Evolutionary conservation across 192 early-diverging fungal genomes (phyloP).

Genomic region (Coemansia aciculifera): DNA sequence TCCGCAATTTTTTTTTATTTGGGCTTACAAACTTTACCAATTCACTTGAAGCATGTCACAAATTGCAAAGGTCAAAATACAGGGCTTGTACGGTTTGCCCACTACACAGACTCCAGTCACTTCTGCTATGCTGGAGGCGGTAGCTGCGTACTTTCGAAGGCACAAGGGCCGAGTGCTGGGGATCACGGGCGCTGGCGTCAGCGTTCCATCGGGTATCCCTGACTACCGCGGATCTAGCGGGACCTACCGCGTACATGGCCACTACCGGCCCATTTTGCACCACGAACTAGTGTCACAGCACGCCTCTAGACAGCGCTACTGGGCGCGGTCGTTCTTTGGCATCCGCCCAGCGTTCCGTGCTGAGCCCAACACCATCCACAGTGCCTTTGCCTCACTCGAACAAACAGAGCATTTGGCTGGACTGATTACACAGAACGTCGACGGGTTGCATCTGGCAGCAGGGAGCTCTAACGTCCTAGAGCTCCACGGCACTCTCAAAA

Average conservation of each 20-base stretch:
- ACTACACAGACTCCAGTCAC: conserved; percentile 32
- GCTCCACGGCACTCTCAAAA: conserved; percentile 79
- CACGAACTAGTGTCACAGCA: conserved; percentile 66
- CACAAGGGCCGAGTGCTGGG: conserved; percentile 39
- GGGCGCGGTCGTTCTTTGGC: conserved; percentile 87
- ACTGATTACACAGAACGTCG: conserved; percentile 93
- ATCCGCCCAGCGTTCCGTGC: conserved; percentile 69
- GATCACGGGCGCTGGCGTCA: conserved; percentile 57
- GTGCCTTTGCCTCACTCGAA: conserved; percentile 59
- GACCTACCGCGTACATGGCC: conserved; percentile 68
- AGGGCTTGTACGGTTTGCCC: conserved; percentile 44
- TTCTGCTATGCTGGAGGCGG: conserved; percentile 13
- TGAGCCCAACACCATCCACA: conserved; percentile 74
- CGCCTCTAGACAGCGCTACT: conserved; percentile 77
- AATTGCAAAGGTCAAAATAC: conserved; percentile 35
- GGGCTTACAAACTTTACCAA: background rate
- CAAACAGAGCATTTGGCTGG: conserved; percentile 47
- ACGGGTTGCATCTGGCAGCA: conserved; percentile 70
- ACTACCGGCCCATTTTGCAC: conserved; percentile 83
- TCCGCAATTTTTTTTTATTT: background rate
- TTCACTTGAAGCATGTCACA: conserved; percentile 8
- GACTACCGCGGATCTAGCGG: conserved; percentile 82
- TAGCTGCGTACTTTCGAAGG: conserved; percentile 27
- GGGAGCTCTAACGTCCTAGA: conserved; percentile 68
- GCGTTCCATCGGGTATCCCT: conserved; percentile 72